These are phyloP conservation scores for Colletotrichum graminicola DNA, from an alignment of 2,329 filamentous ascomycete species.

Conservation along the genomic window DNA sequence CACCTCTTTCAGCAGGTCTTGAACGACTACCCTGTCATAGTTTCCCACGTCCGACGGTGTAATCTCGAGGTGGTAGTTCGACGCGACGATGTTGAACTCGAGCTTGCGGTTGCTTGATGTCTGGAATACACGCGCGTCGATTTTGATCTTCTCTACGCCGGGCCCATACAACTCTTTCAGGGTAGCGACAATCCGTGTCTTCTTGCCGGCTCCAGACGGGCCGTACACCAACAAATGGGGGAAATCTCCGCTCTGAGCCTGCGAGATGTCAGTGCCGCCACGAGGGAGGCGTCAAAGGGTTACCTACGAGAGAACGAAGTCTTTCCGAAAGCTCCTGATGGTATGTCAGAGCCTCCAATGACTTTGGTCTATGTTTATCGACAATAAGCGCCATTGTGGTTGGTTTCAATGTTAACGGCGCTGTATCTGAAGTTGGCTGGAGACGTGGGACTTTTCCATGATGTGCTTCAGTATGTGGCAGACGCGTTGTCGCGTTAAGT, in stretches of 20 bases:
- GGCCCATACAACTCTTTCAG: constrained; percentile 95
- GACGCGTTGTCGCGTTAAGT: constrained; percentile 55
- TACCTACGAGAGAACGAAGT: constrained; percentile 82
- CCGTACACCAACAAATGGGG: constrained; percentile 98
- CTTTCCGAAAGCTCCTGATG: constrained; percentile 90
- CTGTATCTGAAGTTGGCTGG: constrained; percentile 24
- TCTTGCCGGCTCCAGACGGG: constrained; percentile 96
- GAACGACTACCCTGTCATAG: constrained; percentile 95
- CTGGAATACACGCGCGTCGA: constrained; percentile 96
- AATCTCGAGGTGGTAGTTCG: constrained; percentile 97
- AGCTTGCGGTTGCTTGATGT: constrained; percentile 96
- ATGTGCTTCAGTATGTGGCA: constrained; percentile 42
- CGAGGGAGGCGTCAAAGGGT: not conserved
- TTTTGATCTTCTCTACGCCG: constrained; percentile 99
- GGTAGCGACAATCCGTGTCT: constrained; percentile 95
- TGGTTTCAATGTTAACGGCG: constrained; percentile 36
- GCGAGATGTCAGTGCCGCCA: constrained; percentile 36
- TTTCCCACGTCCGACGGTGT: constrained; percentile 97
- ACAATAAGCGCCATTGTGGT: constrained; percentile 75
- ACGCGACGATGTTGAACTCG: constrained; percentile 98
- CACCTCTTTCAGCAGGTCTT: constrained; percentile 96
- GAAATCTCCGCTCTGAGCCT: constrained; percentile 98
- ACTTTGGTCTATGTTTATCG: constrained; percentile 79
- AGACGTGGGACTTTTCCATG: constrained; percentile 36
- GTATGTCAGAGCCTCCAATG: constrained; percentile 84